Evolutionary conservation across 805 yeast genomes (phyloP), one percentile per base, ranked within the genome.

Genomic region (Cyberlindnera galapagoensis): DNA sequence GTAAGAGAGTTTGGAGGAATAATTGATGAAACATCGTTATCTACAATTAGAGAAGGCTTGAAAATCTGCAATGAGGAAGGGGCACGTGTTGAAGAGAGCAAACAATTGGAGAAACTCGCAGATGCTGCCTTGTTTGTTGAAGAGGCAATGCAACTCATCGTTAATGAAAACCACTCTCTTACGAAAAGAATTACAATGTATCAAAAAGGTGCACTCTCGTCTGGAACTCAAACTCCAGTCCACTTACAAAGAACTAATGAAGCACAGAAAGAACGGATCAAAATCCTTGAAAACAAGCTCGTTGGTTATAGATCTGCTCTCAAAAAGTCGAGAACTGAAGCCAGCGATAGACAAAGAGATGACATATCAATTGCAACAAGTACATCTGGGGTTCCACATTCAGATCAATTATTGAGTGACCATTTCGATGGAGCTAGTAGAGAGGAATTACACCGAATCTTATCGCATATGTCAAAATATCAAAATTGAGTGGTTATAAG

Each of bases 131-230:
- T 27, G 5, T 46, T 44, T 19, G 35, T 46, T 5, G 39, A 40
- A 22, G 47, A 44, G n/a, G 46, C 43, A 9, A 34, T 44, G 3
- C 18, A 34, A 3, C 30, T 46, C 23, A 30, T 42, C 11, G 25
- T 37, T 11, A 35, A 37, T 21, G 47, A 42, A 11, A 36, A 40
- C 19, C 37, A 39, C 39, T 14, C 38, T 3, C 22, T 44, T 7
- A 31, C 23, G 18, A 38, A 26, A 24, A 30, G 40, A 10, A 12
- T 42, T 2, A 14, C 30, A 5, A 35, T 37, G 2, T 16, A 31
- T 3, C 39, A 40, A 15, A 42, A 30, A 20, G 33, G 23, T 2
- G 20, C 29, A 4, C 9, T 36, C 4, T 22, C 43, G 6, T 26
- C 22, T 8, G 9, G n/a, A 24, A 28, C 19, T 20, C 34, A 3